Base-by-base conservation (phyloP, 176 grass and related monocot species). In the Zoysia japonica region DNA sequence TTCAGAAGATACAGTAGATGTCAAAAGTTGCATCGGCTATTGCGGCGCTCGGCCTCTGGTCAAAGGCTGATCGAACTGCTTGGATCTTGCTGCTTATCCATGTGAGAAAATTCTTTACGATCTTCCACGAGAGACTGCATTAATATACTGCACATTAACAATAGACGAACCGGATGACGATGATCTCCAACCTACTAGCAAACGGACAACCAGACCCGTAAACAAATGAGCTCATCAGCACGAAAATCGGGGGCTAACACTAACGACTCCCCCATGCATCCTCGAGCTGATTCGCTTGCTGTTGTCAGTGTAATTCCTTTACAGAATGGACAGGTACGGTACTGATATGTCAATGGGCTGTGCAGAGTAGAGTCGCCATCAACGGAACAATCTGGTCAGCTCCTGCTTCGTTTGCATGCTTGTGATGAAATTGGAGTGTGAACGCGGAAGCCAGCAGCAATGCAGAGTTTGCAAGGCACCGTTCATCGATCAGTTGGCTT, bases 401-500 rank as follows among this genome's bases (percentile, higher is more conserved):
- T 74, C 45, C 20, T 45, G 11, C 46, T 49, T 16, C 15, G 35
- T 7, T 40, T 62, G 49, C 76, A 44, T 39, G 7, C 28, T 28
- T 1, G 1, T 6, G 4, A 47, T 47, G 45, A 7, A 47, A 5
- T 47, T 6, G 6, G 5, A 47, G 5, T 47, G 4, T 47, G 45
- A 47, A 57, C 9, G 48, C 5, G 11, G 13, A 1, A 44, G 11
- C 11, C 9, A 4, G 54, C 28, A 28, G 28, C 17, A 60, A 9
- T 61, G 67, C 35, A 67, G 79, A 88, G 37, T 19, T 20, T 53
- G 52, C 68, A 83, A 83, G 85, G 43, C 56, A 81, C 38, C 39
- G 10, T 12, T 51, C n/a, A 61, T 50, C 28, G 28, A 28, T 28
- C 59, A 53, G 55, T 45, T 84, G 74, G 37, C 38, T 77, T 69